Percentiles rank a stretch among this genome's conserved stretches.
These are phyloP conservation scores for Cystobasidium slooffiae DNA, from an alignment of 1,284 basidiomycete genomes.

Conservation along the genomic window DNA sequence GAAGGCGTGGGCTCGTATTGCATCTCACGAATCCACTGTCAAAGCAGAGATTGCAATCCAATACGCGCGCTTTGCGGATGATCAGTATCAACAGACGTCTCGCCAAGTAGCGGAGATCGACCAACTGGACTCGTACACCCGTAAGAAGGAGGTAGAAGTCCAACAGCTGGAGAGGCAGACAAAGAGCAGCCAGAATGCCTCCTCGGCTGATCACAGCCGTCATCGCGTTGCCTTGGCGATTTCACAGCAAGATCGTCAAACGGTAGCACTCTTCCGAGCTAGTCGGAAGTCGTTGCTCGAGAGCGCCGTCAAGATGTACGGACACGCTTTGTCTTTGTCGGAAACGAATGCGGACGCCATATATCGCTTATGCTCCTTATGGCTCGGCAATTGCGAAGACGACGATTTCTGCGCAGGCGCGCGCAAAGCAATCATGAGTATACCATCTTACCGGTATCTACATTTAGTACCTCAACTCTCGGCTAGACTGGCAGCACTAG, in stretches of 20 bases:
- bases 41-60: conserved; percentile 60
- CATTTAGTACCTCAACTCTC: conserved; percentile 90
- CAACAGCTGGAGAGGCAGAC: conserved; percentile 58
- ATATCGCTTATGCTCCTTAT: conserved; percentile 83
- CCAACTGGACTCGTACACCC: conserved; percentile 53
- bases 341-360: conserved; percentile 74
- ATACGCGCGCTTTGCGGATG: conserved; percentile 85
- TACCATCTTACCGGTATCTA: conserved; percentile 89
- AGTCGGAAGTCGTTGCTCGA: conserved; percentile 69
- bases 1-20: conserved; percentile 61
- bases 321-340: conserved; percentile 69
- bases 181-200: conserved; percentile 51
- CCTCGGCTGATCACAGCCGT: conserved; percentile 16
- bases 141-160: conserved; percentile 51
- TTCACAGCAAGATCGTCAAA: conserved; percentile 66
- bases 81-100: conserved; percentile 70
- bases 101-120: conserved; percentile 53
- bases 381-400: conserved; percentile 82
- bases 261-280: conserved; percentile 66
- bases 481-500: conserved; percentile 70
- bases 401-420: conserved; percentile 64
- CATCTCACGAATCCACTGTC: not conserved
- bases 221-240: conserved; percentile 44
- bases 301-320: conserved; percentile 81
- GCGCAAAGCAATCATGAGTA: conserved; percentile 62